Evolutionary conservation across 208 protist genomes (phyloP).

Genomic region (Herpetomonas tarakana): DNA sequence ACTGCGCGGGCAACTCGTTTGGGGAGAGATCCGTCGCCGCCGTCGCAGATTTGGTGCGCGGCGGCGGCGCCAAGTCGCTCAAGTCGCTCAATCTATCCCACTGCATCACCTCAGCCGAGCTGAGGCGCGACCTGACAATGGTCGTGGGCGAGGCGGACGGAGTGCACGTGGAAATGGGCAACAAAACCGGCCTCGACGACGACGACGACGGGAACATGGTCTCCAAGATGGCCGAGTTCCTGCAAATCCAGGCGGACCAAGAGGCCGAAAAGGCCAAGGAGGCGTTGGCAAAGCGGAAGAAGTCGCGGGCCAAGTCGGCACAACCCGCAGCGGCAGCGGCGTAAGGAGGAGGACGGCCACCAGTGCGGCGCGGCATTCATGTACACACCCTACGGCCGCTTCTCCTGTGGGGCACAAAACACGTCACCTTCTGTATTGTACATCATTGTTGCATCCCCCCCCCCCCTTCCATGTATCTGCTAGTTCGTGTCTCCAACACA

Average conservation of each 20-base stretch:
- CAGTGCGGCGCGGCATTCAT: too few relatives aligned
- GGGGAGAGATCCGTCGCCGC: constrained; percentile 49
- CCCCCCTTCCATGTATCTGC: too few relatives aligned
- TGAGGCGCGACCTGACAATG: constrained; percentile 50
- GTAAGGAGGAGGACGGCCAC: too few relatives aligned
- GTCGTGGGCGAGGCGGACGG: constrained; percentile 62
- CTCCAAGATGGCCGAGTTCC: constrained; percentile 53
- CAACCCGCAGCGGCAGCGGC: too few relatives aligned
- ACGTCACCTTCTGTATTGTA: too few relatives aligned
- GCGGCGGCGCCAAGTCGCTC: constrained; percentile 49
- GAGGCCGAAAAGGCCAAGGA: constrained; percentile 55
- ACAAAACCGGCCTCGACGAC: constrained; percentile 29
- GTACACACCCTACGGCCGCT: too few relatives aligned
- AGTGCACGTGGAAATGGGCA: constrained; percentile 70
- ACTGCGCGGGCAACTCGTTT: constrained; percentile 57
- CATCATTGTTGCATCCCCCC: too few relatives aligned
- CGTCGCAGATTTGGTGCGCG: constrained; percentile 41
- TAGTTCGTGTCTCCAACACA: too few relatives aligned
- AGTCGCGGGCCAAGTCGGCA: constrained; percentile 11
- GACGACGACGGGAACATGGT: constrained; percentile 22
- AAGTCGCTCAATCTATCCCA: constrained; percentile 72
- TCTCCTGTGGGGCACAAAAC: too few relatives aligned
- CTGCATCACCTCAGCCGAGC: constrained; percentile 51
- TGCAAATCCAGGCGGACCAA: constrained; percentile 68
- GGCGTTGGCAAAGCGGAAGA: constrained; percentile 31